Evolutionary conservation across 139 green algal species (phyloP).

Genomic region (Picocystis salinarum): DNA sequence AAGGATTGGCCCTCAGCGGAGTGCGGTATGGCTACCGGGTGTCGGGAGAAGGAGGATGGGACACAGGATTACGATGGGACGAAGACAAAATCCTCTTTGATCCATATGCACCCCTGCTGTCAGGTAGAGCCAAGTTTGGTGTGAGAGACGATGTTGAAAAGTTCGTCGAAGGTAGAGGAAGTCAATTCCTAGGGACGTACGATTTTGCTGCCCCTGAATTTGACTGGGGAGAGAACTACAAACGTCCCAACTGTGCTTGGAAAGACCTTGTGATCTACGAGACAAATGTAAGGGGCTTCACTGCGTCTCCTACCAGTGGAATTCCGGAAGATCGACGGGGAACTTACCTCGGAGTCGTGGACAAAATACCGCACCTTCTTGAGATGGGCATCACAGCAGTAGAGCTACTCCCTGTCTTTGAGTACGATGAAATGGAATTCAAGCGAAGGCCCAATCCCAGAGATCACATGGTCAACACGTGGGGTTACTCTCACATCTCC

Average conservation of each 20-base stretch:
- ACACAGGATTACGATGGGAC: conserved; percentile 27
- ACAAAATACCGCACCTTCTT: conserved; percentile 46
- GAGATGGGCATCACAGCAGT: conserved; percentile 70
- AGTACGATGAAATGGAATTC: conserved; percentile 89
- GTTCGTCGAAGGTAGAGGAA: conserved; percentile 41
- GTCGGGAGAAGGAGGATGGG: conserved; percentile 50
- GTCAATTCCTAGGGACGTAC: conserved; percentile 56
- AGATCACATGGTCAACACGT: conserved; percentile 68
- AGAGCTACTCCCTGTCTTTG: conserved; percentile 81
- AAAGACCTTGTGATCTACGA: conserved; percentile 59
- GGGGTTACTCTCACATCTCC: conserved; percentile 74
- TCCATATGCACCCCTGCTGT: conserved; percentile 59
- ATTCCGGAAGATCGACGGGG: conserved; percentile 29
- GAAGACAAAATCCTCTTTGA: conserved; percentile 47
- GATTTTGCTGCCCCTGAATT: conserved; percentile 51
- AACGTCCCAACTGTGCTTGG: conserved; percentile 14
- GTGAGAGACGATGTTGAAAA: conserved; percentile 50
- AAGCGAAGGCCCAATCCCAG: conserved; percentile 24
- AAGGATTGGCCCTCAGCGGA: conserved; percentile 29
- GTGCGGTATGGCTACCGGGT: conserved; percentile 55
- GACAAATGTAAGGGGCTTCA: conserved; percentile 62
- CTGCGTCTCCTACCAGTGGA: conserved; percentile 28
- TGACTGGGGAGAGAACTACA: conserved; percentile 58
- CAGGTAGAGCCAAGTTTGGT: conserved; percentile 40
- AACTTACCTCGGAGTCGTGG: conserved; percentile 49